Base-by-base conservation (phyloP, 169 alveolate genomes). In the Babesia ovis region DNA sequence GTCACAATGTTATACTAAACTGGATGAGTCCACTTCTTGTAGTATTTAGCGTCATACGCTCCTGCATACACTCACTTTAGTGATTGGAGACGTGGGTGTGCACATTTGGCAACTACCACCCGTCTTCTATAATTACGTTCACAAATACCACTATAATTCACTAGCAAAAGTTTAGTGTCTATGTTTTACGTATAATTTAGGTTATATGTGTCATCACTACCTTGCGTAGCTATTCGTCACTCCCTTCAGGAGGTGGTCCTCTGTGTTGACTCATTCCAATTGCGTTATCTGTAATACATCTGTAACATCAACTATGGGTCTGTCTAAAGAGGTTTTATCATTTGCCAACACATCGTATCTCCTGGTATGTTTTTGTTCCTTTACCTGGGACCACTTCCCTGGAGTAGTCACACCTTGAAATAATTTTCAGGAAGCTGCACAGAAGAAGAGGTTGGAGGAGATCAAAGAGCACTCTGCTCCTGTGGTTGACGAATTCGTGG, bases 301-400 rank as follows among this genome's bases (percentile, higher is more conserved):
- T 32, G 4, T 34, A 1, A 25, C 34, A 22, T 23, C 22, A 43
- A 50, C 32, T n/a, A 64, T 64, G 74, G 61, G 27, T 16, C 42
- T 64, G 3, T 64, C 74, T 25, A 64, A 64, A 34, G 74, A 64
- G 18, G 74, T 37, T 32, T 29, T 64, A 31, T 64, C 74, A 16
- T 64, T 64, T 22, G 74, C 74, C 34, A 64, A 64, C 51, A 64
- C 74, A 20, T 43, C 74, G 48, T 64, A 64, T 54, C 48, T 64
- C 12, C 9, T 64, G 74, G 74, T 64, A 64, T 46, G 74, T 64
- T 34, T n/a, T 4, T 25, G 34, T 37, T 6, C 5, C 35, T 39
- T 18, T 59, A 8, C 18, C 34, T 16, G 5, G 5, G 48, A 6
- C 12, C 29, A 39, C 29, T 11, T 34, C 56, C 11, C 34, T 18